phyloP scores from a whole-genome alignment of 2,329 filamentous ascomycete species.

The Westerdykella ornata region DNA sequence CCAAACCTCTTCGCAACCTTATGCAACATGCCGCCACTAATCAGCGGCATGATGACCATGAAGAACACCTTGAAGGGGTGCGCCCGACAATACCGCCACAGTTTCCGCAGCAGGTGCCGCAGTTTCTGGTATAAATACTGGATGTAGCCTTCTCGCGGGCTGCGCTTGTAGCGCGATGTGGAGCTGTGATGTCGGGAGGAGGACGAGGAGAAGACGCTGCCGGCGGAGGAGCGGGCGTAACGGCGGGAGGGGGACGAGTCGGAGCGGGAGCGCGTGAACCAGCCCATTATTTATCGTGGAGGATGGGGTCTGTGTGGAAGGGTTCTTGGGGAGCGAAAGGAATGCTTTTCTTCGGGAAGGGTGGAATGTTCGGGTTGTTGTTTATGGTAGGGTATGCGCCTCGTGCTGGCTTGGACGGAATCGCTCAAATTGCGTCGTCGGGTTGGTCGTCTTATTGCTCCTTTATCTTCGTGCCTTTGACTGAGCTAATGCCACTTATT shows the following conservation, averaged over 20 bases:
- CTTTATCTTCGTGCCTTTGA: no score
- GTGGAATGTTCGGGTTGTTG: no score
- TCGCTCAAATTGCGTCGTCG: no score
- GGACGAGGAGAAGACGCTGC: conserved; percentile 24
- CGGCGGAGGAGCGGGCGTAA: conserved; percentile 25
- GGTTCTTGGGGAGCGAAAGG: not conserved
- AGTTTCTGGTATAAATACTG: conserved; percentile 67
- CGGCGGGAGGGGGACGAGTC: conserved; percentile 24
- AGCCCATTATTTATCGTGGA: conserved; percentile 23
- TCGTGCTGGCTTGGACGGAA: no score
- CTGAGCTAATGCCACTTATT: no score
- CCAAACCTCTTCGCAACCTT: conserved; percentile 74
- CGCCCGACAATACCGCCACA: conserved; percentile 71
- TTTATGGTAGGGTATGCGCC: no score
- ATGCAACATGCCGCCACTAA: conserved; percentile 75
- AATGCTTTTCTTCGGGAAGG: no score
- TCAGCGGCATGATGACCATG: conserved; percentile 77
- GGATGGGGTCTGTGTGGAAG: not conserved
- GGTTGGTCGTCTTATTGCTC: no score
- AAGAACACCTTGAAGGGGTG: conserved; percentile 89
- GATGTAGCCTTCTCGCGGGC: conserved; percentile 71
- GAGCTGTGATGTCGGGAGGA: conserved; percentile 42
- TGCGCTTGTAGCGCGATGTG: conserved; percentile 69
- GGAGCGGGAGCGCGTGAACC: conserved; percentile 28
- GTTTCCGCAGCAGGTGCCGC: conserved; percentile 70